Evolutionary conservation across 257 asterid species (phyloP), one percentile per base, ranked within the genome.

Genomic region (Leptodermis oblonga): DNA sequence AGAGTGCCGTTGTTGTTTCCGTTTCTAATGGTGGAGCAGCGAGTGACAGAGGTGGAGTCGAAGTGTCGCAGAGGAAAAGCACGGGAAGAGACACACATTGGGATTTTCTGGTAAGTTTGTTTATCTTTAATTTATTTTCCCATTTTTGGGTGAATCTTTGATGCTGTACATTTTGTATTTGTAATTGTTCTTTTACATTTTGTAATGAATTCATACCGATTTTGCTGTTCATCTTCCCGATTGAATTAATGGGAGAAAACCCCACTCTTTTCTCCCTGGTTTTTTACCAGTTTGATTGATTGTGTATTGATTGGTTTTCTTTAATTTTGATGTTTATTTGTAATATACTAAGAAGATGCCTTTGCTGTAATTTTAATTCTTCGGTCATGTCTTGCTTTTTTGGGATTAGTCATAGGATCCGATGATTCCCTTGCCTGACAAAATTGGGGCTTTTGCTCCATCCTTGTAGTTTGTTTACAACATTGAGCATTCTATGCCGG

Each of bases 51-150:
- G n/a, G 36, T 31, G 76, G 56, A 72, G 36, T 25, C 37, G 23
- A 37, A 68, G 36, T 18, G 66, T 48, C 66, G 5, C 53, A 8
- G 0, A 78, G 69, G 23, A 76, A 73, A 62, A 48, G 68, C 54
- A 70, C 46, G 17, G 69, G 73, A 41, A 70, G 63, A 34, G 70
- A 70, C 39, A 39, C 80, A 41, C 81, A 75, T 53, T 76, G 83
- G 83, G 83, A 81, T 26, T 75, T 79, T 68, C 65, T 82, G 80
- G 89, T 84, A 84, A 49, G 46, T 12, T 61, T 39, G 59, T 23
- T 9, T 7, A 25, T 23, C 18, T 5, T 4, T 61, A 7, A 30
- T n/a, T 17, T 23, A 9, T 74, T 14, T 33, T 6, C 18, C 33
- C 12, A 1, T 51, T 65, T 43, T 12, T 36, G 18, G 20, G 59